phyloP scores from a whole-genome alignment of 176 grass and related monocot species.

The Luzula sylvatica region DNA sequence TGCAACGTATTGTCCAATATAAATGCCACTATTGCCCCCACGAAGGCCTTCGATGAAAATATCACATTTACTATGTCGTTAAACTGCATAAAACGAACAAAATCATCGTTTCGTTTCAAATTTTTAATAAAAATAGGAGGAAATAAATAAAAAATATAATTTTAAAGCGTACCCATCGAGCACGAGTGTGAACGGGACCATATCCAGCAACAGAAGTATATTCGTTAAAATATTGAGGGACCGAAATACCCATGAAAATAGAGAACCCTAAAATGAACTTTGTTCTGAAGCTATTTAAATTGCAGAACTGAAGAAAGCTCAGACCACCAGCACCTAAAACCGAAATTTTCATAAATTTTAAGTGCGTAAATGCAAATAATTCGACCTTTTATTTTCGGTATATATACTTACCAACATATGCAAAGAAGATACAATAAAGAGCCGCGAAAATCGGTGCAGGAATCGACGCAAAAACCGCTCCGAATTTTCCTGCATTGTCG shows the following conservation, averaged over 20 bases:
- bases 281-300: slow-evolving; percentile 94
- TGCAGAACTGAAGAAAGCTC: slow-evolving; percentile 96
- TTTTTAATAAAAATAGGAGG: background rate
- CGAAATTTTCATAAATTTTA: slow-evolving; percentile 10
- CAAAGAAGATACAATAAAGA: slow-evolving; percentile 97
- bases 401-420: slow-evolving; percentile 74
- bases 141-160: background rate
- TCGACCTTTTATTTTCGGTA: background rate
- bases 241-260: slow-evolving; percentile 87
- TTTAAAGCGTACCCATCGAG: slow-evolving; percentile 41
- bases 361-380: background rate
- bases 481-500: slow-evolving; percentile 75
- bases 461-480: slow-evolving; percentile 97
- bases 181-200: slow-evolving; percentile 74
- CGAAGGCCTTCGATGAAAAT: slow-evolving; percentile 93
- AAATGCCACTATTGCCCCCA: slow-evolving; percentile 75
- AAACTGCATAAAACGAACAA: slow-evolving; percentile 40
- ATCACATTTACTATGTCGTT: slow-evolving; percentile 93
- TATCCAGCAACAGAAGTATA: slow-evolving; percentile 93
- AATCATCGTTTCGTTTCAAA: too few relatives aligned
- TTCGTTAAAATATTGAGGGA: slow-evolving; percentile 98
- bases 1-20: slow-evolving; percentile 81
- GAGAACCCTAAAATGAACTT: slow-evolving; percentile 97
- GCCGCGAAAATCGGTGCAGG: slow-evolving; percentile 89
- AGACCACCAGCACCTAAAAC: slow-evolving; percentile 68